phyloP scores from a whole-genome alignment of 306 rosid genomes.

The Alnus rubra region DNA sequence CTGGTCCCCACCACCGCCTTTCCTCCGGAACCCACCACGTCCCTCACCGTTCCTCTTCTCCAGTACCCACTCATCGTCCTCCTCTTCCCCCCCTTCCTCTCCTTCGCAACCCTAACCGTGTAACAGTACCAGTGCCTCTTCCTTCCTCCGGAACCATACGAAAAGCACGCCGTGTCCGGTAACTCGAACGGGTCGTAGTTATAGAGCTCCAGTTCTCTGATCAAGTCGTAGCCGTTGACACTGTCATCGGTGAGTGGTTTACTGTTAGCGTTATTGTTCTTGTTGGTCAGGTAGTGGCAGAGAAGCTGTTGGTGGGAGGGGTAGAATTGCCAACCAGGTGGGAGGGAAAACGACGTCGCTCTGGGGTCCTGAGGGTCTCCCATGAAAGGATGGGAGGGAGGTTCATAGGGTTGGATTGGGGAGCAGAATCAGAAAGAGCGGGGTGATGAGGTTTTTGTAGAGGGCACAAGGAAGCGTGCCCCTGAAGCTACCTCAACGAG shows the following conservation, averaged over 20 bases:
- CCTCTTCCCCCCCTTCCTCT: conserved; percentile 28
- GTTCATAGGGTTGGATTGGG: conserved; percentile 21
- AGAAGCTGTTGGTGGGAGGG: conserved; percentile 70
- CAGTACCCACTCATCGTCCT: conserved; percentile 62
- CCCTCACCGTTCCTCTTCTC: conserved; percentile 49
- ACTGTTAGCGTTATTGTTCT: conserved; percentile 23
- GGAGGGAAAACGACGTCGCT: conserved; percentile 34
- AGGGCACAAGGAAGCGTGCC: conserved; percentile 34
- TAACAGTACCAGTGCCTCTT: conserved; percentile 67
- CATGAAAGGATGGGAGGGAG: conserved; percentile 26
- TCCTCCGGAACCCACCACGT: conserved; percentile 31
- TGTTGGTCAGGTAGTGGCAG: conserved; percentile 44
- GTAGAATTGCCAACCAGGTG: conserved; percentile 59
- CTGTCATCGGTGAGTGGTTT: neutral
- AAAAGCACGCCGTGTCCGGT: conserved; percentile 47
- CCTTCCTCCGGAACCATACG: conserved; percentile 49
- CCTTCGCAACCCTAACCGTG: conserved; percentile 36
- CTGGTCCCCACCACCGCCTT: conserved; percentile 50
- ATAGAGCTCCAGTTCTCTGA: conserved; percentile 52
- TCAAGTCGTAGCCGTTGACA: conserved; percentile 40
- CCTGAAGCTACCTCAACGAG: conserved; percentile 23
- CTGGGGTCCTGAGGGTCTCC: conserved; percentile 27
- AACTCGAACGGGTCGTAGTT: conserved; percentile 50
- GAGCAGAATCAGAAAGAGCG: neutral
- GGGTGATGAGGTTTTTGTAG: neutral